Conservation (phyloP, 306 rosid species). For the Quercus cerris region DNA sequence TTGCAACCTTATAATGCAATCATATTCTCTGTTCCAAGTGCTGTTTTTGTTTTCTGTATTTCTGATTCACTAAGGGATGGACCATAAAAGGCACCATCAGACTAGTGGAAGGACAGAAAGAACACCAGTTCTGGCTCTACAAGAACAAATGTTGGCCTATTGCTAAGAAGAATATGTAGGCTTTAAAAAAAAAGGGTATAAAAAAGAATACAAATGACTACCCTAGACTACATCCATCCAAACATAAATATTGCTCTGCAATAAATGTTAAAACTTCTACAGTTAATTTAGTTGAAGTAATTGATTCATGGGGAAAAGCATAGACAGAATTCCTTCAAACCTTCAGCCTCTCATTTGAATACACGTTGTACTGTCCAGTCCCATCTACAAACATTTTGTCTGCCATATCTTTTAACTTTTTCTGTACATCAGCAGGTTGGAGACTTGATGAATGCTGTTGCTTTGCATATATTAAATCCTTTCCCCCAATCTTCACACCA, state of each 20-base stretch:
- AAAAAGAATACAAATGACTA: neutral
- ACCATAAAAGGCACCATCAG: neutral
- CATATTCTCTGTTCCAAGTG: too few species aligned
- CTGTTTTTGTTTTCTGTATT: too few species aligned
- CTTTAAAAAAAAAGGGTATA: neutral
- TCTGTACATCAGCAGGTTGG: constrained; percentile 62
- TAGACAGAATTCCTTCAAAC: constrained; percentile 17
- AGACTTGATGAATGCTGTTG: constrained; percentile 70
- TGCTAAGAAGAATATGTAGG: neutral
- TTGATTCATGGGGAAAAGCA: neutral
- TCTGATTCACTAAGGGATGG: neutral
- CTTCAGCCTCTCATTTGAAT: constrained; percentile 16
- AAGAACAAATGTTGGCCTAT: neutral
- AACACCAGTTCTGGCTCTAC: neutral
- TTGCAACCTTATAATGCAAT: too few species aligned
- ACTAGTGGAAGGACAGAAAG: neutral
- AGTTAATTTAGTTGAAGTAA: neutral
- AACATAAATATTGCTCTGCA: neutral
- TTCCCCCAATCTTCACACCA: constrained; percentile 75
- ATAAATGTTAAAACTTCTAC: neutral
- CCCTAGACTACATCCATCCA: neutral
- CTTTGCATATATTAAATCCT: constrained; percentile 64
- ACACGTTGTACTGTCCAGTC: constrained; percentile 18
- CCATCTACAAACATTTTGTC: constrained; percentile 44
- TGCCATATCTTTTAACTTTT: constrained; percentile 71